Evolutionary conservation across 2,329 filamentous ascomycete genomes (phyloP).

Genomic region (Aspergillus sp.): DNA sequence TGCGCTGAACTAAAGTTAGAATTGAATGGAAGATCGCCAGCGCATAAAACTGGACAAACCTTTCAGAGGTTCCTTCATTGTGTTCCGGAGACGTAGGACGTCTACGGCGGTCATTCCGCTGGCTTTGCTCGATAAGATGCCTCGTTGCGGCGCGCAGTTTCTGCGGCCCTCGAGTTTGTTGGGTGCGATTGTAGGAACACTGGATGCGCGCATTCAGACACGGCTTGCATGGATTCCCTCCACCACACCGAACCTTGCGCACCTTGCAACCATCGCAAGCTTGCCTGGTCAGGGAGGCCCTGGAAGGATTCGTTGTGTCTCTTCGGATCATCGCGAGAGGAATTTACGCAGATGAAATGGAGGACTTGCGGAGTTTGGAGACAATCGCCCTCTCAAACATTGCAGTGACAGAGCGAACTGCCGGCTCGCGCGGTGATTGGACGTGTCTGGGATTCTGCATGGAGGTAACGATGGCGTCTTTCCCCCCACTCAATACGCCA

Average conservation of each 20-base stretch:
- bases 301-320: slow-evolving; percentile 12
- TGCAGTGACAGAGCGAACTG: not conserved
- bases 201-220: slow-evolving; percentile 48
- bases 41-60: not conserved
- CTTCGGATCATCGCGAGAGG: not conserved
- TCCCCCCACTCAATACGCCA: slow-evolving; percentile 21
- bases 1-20: slow-evolving; percentile 3
- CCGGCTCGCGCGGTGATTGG: not conserved
- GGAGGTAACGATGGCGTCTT: slow-evolving; percentile 16
- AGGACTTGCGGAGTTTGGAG: not conserved
- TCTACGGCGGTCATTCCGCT: not conserved
- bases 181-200: slow-evolving; percentile 52
- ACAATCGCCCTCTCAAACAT: not conserved
- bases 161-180: slow-evolving; percentile 48
- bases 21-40: not conserved
- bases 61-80: not conserved
- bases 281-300: slow-evolving; percentile 31
- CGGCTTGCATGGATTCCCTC: slow-evolving; percentile 48
- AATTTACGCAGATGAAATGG: not conserved
- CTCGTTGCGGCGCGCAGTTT: slow-evolving; percentile 33
- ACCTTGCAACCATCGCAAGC: slow-evolving; percentile 56
- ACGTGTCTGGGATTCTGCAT: not conserved
- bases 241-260: slow-evolving; percentile 54
- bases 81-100: not conserved
- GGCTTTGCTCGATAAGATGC: slow-evolving; percentile 23